These are phyloP conservation scores for Inonotus obliquus DNA, from an alignment of 1,284 basidiomycete species.

Conservation along the genomic window DNA sequence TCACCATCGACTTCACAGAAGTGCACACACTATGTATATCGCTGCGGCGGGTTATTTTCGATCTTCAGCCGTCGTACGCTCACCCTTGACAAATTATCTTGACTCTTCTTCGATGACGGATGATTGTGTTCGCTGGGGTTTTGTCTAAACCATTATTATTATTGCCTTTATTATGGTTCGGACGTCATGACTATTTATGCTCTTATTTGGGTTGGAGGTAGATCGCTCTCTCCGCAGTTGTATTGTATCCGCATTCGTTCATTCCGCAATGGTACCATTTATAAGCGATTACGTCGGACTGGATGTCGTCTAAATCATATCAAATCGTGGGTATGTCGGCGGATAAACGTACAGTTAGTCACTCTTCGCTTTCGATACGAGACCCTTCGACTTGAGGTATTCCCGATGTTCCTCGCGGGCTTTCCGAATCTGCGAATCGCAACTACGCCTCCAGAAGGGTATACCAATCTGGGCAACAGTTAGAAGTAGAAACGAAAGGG, in stretches of 20 bases:
- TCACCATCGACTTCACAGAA: neutral
- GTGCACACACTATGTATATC: neutral
- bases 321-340: neutral
- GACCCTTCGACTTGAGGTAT: slow-evolving; percentile 1
- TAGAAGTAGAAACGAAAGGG: neutral
- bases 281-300: neutral
- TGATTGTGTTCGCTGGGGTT: neutral
- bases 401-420: slow-evolving; percentile 10
- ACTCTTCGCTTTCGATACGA: slow-evolving; percentile 1
- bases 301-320: too few species aligned
- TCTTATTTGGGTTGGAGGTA: neutral
- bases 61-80: neutral
- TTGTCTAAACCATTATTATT: neutral
- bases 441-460: slow-evolving; percentile 15
- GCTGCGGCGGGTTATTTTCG: slow-evolving; percentile 4
- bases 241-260: neutral
- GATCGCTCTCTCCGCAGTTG: neutral
- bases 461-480: slow-evolving; percentile 8
- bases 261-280: neutral
- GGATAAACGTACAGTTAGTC: neutral
- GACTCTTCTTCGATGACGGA: neutral
- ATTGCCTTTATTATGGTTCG: neutral
- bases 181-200: neutral
- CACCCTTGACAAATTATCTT: neutral
- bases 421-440: slow-evolving; percentile 9